Evolutionary conservation across 2,329 filamentous ascomycete genomes (phyloP).

Genomic region (Hypocrella siamensis): DNA sequence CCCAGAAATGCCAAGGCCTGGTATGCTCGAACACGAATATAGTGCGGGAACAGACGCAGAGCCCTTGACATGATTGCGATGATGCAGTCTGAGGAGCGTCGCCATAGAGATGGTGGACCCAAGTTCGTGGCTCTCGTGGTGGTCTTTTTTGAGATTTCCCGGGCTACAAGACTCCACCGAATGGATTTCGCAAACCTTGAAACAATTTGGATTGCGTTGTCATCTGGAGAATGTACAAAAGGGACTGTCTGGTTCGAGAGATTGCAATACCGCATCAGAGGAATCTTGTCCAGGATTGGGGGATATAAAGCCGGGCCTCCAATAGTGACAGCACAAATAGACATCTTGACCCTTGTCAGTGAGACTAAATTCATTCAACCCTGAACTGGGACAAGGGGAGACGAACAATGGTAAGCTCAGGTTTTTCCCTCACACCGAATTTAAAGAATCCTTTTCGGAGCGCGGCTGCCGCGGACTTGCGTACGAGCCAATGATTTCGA

Average conservation of each 20-base stretch:
- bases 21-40: slow-evolving; percentile 1
- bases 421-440: slow-evolving; percentile 1
- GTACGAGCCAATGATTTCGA: slow-evolving; percentile 9
- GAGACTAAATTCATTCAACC: background rate
- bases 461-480: slow-evolving; percentile 8
- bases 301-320: background rate
- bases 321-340: background rate
- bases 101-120: background rate
- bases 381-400: background rate
- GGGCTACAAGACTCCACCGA: background rate
- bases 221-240: slow-evolving; percentile 1
- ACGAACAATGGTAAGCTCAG: background rate
- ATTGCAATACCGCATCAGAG: background rate
- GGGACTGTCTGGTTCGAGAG: background rate
- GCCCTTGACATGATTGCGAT: background rate
- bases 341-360: slow-evolving; percentile 1
- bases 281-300: background rate
- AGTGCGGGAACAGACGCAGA: background rate
- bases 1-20: background rate
- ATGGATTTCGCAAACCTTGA: slow-evolving; percentile 1
- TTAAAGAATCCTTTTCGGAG: slow-evolving; percentile 6
- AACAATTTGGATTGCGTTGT: background rate
- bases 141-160: slow-evolving; percentile 1
- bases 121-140: background rate
- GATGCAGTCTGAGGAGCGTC: background rate